Evolutionary conservation across 768 basidiomycete genomes (phyloP), one percentile per base, ranked within the genome.

Genomic region (Boletus insuetus): DNA sequence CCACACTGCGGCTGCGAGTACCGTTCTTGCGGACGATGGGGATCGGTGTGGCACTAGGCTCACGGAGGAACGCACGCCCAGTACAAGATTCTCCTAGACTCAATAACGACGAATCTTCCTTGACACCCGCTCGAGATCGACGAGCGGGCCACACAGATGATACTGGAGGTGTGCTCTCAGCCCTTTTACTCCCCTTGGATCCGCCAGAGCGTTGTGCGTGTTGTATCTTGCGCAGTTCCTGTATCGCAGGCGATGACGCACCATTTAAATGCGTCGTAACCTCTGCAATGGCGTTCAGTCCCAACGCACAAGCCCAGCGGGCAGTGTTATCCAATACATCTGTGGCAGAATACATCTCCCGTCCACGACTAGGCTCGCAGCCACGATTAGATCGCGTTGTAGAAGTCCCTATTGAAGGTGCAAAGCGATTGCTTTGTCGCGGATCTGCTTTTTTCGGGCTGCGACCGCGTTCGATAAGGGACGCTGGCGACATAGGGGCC

Each of bases 161-260:
- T 6, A 65, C 68, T 12, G 69, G 61, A 0, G 69, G 69, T 5
- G 69, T 67, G 11, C 69, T 70, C 53, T 69, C 69, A 46, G 70
- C 61, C 32, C 69, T 59, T 49, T 68, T 69, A 8, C 42, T 39
- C 24, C 31, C n/a, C 11, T 47, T 46, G 1, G 32, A 38, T 29
- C 46, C 42, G 37, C 34, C 41, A 47, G 39, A 42, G n/a, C 2
- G 37, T 2, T 26, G 34, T 4, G 19, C 10, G 10, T 17, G 47
- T 20, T 61, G 69, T 46, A 70, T 54, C 51, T 45, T 61, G 46
- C 63, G 67, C 38, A 70, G 37, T 22, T 51, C 53, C 44, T 67
- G 58, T 19, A 54, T n/a, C 14, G 61, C 68, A 49, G 60, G 42
- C 4, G 64, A 63, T 14, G 57, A 53, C 19, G 34, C 29, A 42